Evolutionary conservation across 2,329 filamentous ascomycete species (phyloP), one percentile per base, ranked within the genome.

Genomic region (Penicillium italicum): DNA sequence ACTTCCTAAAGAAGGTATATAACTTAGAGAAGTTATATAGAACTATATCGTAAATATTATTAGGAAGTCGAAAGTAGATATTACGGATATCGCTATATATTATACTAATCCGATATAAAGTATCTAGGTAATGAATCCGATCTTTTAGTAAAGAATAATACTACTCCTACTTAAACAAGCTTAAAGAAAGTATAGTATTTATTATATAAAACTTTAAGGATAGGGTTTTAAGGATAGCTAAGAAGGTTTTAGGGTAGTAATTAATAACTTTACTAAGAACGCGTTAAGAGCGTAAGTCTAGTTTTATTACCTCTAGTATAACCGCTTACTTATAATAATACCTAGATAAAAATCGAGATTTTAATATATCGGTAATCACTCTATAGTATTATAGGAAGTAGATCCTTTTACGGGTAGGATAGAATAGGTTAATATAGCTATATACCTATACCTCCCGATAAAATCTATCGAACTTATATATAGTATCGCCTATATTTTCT

Each of bases 141-240:
- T 50, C 36, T 33, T 50, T 50, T 1, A 50, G 47, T 5, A 50
- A 50, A 26, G 47, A 41, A 33, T 41, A 9, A 50, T 50, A 41
- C 47, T 18, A 50, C n/a, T 41, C 18, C 4, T 41, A 7, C 14
- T 50, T 26, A 2, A 50, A 50, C 9, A 18, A 1, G 18, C 36
- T 41, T n/a, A 50, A 2, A 16, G 5, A 3, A 11, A 24, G 7
- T n/a, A 50, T n/a, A 5, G 0, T 5, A 48, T 24, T 10, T 24
- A 12, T 33, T 8, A 18, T 50, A 4, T 1, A 26, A 50, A 41
- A 31, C 3, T 8, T 40, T 41, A 41, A 4, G 1, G 36, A 31
- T 1, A 40, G n/a, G 1, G 26, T 10, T 24, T 0, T 2, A 2
- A 50, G 26, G n/a, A 40, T 31, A n/a, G 6, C 4, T 33, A 11